These are phyloP conservation scores for Bothriochloa decipiens DNA, from an alignment of 176 grass and related monocot genomes.

Conservation along the genomic window DNA sequence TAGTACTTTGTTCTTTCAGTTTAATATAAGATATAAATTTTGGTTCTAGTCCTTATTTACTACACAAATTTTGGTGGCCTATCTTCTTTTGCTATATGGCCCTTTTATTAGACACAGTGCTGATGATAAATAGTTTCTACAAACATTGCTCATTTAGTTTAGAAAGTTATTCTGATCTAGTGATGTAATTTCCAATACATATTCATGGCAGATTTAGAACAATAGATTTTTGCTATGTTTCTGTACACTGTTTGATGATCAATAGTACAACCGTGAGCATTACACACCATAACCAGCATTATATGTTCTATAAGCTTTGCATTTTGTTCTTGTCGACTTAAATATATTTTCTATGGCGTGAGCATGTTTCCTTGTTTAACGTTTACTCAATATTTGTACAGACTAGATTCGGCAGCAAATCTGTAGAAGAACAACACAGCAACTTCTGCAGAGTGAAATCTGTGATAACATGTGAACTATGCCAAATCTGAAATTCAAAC, in stretches of 20 bases:
- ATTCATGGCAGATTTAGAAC: not conserved
- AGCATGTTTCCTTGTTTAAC: not conserved
- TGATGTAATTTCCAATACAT: not conserved
- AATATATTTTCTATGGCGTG: not conserved
- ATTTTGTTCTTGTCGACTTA: not conserved
- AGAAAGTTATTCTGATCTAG: not conserved
- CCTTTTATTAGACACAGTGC: not conserved
- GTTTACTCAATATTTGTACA: not conserved
- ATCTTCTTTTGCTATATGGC: not conserved
- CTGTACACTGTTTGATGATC: not conserved
- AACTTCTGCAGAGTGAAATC: not conserved
- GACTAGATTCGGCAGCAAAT: not conserved
- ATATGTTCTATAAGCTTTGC: not conserved
- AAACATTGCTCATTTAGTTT: not conserved
- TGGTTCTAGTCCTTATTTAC: not conserved
- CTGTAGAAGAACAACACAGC: not conserved
- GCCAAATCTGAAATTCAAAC: not conserved
- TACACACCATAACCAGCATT: not conserved
- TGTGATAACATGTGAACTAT: not conserved
- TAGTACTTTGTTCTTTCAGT: not conserved
- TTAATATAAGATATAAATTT: not conserved
- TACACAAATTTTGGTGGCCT: not conserved
- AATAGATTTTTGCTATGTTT: not conserved
- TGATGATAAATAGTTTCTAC: not conserved
- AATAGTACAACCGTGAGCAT: not conserved